These are phyloP conservation scores for Galeopsis tetrahit DNA, from an alignment of 257 asterid genomes.

Conservation along the genomic window DNA sequence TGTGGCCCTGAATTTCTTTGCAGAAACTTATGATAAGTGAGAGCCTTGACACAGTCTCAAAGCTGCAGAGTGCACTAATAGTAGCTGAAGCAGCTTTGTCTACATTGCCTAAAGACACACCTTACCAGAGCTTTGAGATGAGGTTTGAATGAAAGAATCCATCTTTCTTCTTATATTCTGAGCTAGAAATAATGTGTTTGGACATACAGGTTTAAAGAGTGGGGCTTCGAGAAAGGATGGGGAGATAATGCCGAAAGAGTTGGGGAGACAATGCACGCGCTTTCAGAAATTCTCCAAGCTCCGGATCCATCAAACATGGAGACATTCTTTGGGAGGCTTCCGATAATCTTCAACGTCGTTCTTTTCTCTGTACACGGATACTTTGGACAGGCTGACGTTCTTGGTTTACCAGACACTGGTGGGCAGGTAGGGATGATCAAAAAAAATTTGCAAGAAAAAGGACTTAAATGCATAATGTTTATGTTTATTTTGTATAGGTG, in stretches of 20 bases:
- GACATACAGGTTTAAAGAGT: slow-evolving; percentile 69
- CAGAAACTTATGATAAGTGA: slow-evolving; percentile 92
- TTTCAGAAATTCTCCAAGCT: slow-evolving; percentile 81
- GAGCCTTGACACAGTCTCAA: slow-evolving; percentile 61
- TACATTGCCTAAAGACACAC: slow-evolving; percentile 65
- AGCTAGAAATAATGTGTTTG: background rate
- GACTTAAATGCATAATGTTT: background rate
- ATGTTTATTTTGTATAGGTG: slow-evolving; percentile 47
- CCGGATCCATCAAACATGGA: slow-evolving; percentile 74
- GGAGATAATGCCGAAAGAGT: slow-evolving; percentile 87
- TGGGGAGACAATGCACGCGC: slow-evolving; percentile 69
- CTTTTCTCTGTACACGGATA: slow-evolving; percentile 86
- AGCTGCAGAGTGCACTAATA: slow-evolving; percentile 76
- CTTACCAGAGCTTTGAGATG: slow-evolving; percentile 74
- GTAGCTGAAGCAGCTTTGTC: slow-evolving; percentile 74
- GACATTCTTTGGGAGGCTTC: slow-evolving; percentile 74
- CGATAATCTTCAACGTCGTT: slow-evolving; percentile 73
- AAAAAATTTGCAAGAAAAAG: background rate
- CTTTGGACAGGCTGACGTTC: slow-evolving; percentile 89
- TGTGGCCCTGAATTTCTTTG: slow-evolving; percentile 25
- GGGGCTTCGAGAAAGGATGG: slow-evolving; percentile 98
- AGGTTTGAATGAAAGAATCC: slow-evolving; percentile 48
- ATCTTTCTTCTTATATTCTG: slow-evolving; percentile 11
- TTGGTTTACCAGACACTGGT: slow-evolving; percentile 96
- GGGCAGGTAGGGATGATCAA: slow-evolving; percentile 64